Percentiles rank a stretch among this genome's conserved stretches.
Conservation (phyloP, 2,329 filamentous ascomycete species). For the Verticillium albo-atrum region DNA sequence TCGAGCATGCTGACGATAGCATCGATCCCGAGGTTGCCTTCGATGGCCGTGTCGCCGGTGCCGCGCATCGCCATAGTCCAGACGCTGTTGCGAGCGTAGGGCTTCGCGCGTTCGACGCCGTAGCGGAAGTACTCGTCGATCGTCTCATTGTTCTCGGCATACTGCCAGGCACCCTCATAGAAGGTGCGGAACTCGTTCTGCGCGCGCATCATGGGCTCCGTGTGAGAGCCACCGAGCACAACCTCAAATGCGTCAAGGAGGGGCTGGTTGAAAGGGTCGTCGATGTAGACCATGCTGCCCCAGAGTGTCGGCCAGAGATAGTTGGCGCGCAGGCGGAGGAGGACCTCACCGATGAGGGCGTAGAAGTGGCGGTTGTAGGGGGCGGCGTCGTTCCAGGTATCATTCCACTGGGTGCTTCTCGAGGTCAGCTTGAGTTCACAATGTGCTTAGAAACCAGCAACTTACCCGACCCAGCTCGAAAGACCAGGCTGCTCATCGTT, state of each 20-base stretch:
- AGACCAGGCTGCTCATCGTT: conserved; percentile 67
- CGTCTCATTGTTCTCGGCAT: conserved; percentile 63
- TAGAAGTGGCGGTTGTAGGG: conserved; percentile 62
- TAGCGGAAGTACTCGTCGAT: conserved; percentile 66
- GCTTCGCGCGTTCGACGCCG: conserved; percentile 59
- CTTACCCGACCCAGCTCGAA: conserved; percentile 56
- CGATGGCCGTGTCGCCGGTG: conserved; percentile 59
- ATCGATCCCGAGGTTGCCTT: conserved; percentile 43
- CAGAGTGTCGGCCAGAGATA: conserved; percentile 73
- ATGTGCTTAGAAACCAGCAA: background rate
- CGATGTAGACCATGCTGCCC: conserved; percentile 68
- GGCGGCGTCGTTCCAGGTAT: conserved; percentile 37
- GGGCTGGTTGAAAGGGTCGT: conserved; percentile 64
- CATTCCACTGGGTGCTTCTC: conserved; percentile 27
- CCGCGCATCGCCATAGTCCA: conserved; percentile 70
- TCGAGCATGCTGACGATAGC: conserved; percentile 56
- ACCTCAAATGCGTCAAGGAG: conserved; percentile 70
- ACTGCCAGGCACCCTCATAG: conserved; percentile 62
- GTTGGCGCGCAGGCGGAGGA: conserved; percentile 66
- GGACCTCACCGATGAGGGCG: conserved; percentile 63
- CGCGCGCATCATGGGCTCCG: conserved; percentile 64
- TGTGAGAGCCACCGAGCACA: conserved; percentile 69
- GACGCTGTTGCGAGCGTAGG: conserved; percentile 59
- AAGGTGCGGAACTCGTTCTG: conserved; percentile 52
- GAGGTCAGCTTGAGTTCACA: background rate